A percentile compares a stretch with the other conserved stretches of the same genome.
phyloP scores from a whole-genome alignment of 345 rosid genomes.

The Aurinia saxatilis region DNA sequence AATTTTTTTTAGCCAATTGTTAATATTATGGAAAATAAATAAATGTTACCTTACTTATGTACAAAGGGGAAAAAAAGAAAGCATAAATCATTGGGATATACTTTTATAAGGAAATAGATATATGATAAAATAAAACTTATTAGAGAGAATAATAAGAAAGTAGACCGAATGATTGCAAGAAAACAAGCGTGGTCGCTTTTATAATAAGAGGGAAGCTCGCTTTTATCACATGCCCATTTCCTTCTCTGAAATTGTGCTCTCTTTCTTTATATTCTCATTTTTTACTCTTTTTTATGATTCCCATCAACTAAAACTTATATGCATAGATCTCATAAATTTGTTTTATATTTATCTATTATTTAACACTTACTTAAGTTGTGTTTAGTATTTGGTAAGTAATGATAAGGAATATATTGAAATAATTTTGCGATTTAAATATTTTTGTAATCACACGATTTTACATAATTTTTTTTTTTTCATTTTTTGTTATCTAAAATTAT shows the following conservation, averaged over 20 bases:
- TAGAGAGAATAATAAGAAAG: conserved; percentile 39
- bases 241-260: conserved; percentile 15
- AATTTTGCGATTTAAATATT: not conserved
- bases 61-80: not conserved
- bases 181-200: conserved; percentile 93
- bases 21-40: not conserved
- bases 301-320: not conserved
- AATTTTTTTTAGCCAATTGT: not conserved
- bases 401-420: not conserved
- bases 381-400: not conserved
- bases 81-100: not conserved
- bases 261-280: conserved; percentile 12
- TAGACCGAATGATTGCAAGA: conserved; percentile 79
- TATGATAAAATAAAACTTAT: not conserved
- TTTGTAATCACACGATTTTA: not conserved
- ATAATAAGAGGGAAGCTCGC: conserved; percentile 48
- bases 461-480: too few species aligned
- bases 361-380: not conserved
- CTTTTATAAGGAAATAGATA: conserved; percentile 1
- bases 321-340: conserved; percentile 14
- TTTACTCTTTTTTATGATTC: conserved; percentile 3
- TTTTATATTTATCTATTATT: too few species aligned
- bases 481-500: too few species aligned
- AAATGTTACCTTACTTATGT: not conserved
- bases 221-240: conserved; percentile 68